Base-by-base conservation (phyloP, 768 basidiomycete genomes). In the Rhodotorula kratochvilovae region DNA sequence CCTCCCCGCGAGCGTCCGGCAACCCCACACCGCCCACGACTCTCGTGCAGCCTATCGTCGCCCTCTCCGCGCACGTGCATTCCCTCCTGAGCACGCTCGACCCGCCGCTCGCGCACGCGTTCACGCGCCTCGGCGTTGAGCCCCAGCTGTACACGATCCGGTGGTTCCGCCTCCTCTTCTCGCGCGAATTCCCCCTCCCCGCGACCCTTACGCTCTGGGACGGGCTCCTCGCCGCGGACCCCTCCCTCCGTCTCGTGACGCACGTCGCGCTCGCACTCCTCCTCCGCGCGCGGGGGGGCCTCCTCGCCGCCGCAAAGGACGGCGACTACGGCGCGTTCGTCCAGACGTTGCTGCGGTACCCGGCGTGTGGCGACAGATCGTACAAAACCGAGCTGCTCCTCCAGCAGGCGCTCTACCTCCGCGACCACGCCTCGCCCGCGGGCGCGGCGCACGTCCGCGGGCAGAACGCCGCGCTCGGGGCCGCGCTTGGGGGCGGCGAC, bases 131-230 rank as follows among this genome's bases (percentile, higher is more conserved):
- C 50, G 90, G 90, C 12, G 88, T 98, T 53, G 96, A 99, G 80
- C 93, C 94, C 10, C 96, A 98, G 79, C 90, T 98, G 29, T 99
- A 92, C 81, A 92, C 91, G 67, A 93, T 98, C 90, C 93, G 96
- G 42, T 98, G 94, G 93, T 83, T 98, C 17, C 85, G 96, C 46
- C 82, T 98, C 27, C 83, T 99, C 12, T 98, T 97, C 81, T 94
- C 93, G 8, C 85, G 96, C 58, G 96, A 99, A 80, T 89, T 98
- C 76, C 85, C 83, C 51, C 86, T 97, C 83, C 77, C 82, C 6
- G 88, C 91, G 71, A 86, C 90, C 0, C 87, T 99, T 86, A 83
- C 85, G 43, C 79, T 99, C n/a, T 98, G 96, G 96, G 96, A 99
- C 80, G 92, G 89, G 1, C 79, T 98, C 16, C 95, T 99, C 79